phyloP scores from a whole-genome alignment of 2,329 filamentous ascomycete genomes.

The Helotiales sp. region DNA sequence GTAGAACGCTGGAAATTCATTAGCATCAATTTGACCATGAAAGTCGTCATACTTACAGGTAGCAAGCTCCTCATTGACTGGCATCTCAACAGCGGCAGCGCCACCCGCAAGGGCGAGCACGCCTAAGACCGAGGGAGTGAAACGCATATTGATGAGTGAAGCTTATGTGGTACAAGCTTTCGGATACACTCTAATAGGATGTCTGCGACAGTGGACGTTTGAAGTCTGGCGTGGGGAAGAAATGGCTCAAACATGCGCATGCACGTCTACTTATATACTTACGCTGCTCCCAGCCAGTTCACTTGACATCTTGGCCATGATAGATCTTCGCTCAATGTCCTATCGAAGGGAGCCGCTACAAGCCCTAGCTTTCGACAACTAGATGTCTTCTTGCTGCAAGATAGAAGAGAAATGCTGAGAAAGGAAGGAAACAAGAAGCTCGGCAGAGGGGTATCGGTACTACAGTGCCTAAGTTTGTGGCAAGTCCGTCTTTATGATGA shows the following conservation, averaged over 20 bases:
- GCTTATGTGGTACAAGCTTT: conserved; percentile 4
- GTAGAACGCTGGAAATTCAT: conserved; percentile 3
- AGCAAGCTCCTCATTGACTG: conserved; percentile 13
- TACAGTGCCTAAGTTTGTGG: background rate
- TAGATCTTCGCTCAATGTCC: background rate
- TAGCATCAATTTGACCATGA: background rate
- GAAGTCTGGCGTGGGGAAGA: background rate
- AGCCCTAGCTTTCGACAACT: background rate
- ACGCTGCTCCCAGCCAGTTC: conserved; percentile 15
- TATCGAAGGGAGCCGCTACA: conserved; percentile 5
- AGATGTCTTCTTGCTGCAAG: background rate
- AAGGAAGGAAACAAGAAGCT: conserved; percentile 27
- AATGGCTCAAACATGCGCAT: conserved; percentile 15
- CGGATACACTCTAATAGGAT: background rate
- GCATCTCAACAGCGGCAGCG: conserved; percentile 7
- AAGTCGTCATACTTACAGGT: background rate
- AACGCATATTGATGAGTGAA: conserved; percentile 4
- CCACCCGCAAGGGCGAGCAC: conserved; percentile 8
- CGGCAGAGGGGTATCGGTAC: conserved; percentile 6
- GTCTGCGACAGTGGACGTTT: background rate
- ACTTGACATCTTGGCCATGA: background rate
- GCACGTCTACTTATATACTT: conserved; percentile 3
- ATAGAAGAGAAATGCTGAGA: conserved; percentile 8
- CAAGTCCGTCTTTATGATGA: background rate
- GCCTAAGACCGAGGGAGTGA: conserved; percentile 1